Percentiles rank a stretch among this genome's conserved stretches.
Evolutionary conservation across 2,329 filamentous ascomycete genomes (phyloP).

Genomic region (Apiospora koreana): DNA sequence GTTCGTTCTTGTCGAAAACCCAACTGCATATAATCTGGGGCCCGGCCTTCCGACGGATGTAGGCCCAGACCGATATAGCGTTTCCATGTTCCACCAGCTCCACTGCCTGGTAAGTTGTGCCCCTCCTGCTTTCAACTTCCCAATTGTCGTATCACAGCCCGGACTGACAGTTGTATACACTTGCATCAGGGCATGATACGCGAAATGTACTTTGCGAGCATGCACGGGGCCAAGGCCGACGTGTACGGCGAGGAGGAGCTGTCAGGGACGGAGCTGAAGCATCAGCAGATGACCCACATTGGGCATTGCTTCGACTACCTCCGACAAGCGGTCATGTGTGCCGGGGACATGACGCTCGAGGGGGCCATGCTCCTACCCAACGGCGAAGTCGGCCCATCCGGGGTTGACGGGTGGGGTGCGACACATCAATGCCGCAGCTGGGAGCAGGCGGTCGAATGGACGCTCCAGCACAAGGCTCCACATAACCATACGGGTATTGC

Average conservation of each 20-base stretch:
- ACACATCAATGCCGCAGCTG: neutral
- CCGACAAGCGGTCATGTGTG: constrained; percentile 26
- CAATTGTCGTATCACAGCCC: too few relatives aligned
- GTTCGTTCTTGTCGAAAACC: neutral
- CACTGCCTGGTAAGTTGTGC: constrained; percentile 35
- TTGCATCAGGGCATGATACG: constrained; percentile 35
- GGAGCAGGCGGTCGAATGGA: neutral
- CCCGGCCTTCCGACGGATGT: neutral
- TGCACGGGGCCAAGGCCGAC: constrained; percentile 21
- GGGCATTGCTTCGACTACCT: constrained; percentile 28
- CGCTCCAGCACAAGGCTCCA: neutral
- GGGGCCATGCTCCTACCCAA: neutral
- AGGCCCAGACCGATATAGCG: neutral
- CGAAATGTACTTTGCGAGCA: constrained; percentile 30
- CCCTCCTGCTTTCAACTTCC: too few relatives aligned
- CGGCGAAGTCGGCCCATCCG: neutral
- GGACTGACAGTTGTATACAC: neutral
- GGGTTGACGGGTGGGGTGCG: neutral
- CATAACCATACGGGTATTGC: constrained; percentile 2
- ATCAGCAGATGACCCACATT: constrained; percentile 26
- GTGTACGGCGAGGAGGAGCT: neutral
- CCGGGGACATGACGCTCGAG: constrained; percentile 25
- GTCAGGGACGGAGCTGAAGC: constrained; percentile 16
- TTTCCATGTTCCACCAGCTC: constrained; percentile 37
- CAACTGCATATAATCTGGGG: neutral